Percentiles rank a stretch among this genome's conserved stretches.
phyloP scores from a whole-genome alignment of 345 rosid species.

The Populus pruinosa region DNA sequence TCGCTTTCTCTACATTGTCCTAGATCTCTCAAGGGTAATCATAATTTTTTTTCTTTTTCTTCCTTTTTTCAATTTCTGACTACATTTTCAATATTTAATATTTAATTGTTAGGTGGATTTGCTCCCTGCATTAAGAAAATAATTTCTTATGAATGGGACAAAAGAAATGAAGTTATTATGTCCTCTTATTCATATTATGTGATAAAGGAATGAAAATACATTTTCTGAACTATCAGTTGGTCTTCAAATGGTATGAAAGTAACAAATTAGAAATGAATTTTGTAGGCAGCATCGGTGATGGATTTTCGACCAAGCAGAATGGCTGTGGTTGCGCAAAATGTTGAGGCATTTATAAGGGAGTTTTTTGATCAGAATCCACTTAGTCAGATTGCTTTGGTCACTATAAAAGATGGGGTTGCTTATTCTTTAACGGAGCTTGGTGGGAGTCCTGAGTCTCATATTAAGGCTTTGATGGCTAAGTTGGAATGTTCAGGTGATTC shows the following conservation, averaged over 20 bases:
- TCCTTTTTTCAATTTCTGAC: neutral
- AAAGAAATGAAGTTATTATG: too few relatives aligned
- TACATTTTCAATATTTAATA: neutral
- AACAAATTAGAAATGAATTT: neutral
- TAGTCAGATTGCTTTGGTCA: slow-evolving; percentile 74
- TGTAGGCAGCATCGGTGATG: slow-evolving; percentile 80
- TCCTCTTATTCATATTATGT: neutral
- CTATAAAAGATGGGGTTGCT: slow-evolving; percentile 80
- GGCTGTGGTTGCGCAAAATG: slow-evolving; percentile 69
- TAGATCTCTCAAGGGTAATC: slow-evolving; percentile 78
- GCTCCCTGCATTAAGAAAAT: too few relatives aligned
- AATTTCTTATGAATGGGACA: too few relatives aligned
- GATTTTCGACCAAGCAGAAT: slow-evolving; percentile 74
- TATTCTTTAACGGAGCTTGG: slow-evolving; percentile 82
- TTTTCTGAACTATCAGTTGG: neutral
- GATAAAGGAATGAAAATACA: neutral
- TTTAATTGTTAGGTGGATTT: too few relatives aligned
- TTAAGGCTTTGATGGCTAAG: slow-evolving; percentile 81
- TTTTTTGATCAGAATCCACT: slow-evolving; percentile 92
- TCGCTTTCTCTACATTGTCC: slow-evolving; percentile 74
- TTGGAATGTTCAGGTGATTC: slow-evolving; percentile 74
- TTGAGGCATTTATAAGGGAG: slow-evolving; percentile 81
- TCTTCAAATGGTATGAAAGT: neutral
- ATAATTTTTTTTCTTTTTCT: neutral
- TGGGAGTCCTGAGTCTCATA: slow-evolving; percentile 89